phyloP scores from a whole-genome alignment of 352 stramenopile species.

The Pythium oligandrum region DNA sequence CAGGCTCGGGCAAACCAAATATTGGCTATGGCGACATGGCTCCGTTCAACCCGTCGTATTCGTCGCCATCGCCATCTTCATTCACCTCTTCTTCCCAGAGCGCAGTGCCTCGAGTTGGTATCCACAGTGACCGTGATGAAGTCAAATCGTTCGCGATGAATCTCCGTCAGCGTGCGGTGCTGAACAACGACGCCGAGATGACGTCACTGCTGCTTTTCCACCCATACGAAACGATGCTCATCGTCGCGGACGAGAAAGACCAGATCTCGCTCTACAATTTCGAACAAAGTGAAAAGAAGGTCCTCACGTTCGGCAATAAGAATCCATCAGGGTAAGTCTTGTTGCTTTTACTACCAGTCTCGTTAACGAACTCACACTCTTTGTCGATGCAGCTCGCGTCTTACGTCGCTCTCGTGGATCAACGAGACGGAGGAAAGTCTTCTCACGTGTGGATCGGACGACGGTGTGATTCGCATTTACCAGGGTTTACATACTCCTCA shows the following conservation, averaged over 20 bases:
- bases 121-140: constrained; percentile 49
- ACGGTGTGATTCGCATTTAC: constrained; percentile 96
- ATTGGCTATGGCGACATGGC: neutral
- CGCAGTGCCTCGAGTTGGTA: constrained; percentile 14
- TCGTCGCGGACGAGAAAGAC: constrained; percentile 94
- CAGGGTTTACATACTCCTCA: constrained; percentile 74
- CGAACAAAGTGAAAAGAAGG: constrained; percentile 83
- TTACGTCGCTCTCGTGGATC: constrained; percentile 96
- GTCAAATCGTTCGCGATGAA: constrained; percentile 80
- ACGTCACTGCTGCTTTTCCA: constrained; percentile 97
- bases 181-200: constrained; percentile 92
- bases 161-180: constrained; percentile 87
- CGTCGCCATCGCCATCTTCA: neutral
- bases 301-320: constrained; percentile 80
- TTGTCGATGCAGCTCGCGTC: constrained; percentile 52
- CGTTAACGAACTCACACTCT: neutral
- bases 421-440: constrained; percentile 93
- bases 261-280: constrained; percentile 95
- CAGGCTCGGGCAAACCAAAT: neutral
- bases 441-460: constrained; percentile 93
- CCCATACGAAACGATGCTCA: constrained; percentile 90
- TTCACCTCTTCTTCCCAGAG: constrained; percentile 11
- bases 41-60: neutral
- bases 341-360: neutral
- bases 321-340: constrained; percentile 72